Percentiles rank a stretch among this genome's conserved stretches.
Evolutionary conservation across 495 filamentous ascomycete species (phyloP).

Genomic region (Penicillium argentinense): DNA sequence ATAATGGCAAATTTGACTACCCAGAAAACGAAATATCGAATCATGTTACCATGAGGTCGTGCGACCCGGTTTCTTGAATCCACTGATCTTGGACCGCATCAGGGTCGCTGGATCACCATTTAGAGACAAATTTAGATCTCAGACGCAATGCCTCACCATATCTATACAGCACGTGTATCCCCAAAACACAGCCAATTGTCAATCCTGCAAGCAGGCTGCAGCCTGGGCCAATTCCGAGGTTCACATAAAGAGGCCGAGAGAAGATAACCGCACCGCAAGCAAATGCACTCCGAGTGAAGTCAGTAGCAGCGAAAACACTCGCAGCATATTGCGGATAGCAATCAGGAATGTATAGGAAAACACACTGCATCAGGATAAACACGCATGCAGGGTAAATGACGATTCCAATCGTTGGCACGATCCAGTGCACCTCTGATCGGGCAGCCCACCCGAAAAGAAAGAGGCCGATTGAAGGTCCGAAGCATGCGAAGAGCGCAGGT

Average conservation of each 20-base stretch:
- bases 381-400: constrained; percentile 48
- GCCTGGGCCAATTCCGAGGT: constrained; percentile 51
- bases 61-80: no score
- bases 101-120: constrained; percentile 9
- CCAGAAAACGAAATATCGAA: no score
- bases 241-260: constrained; percentile 43
- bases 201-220: constrained; percentile 45
- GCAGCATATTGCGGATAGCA: constrained; percentile 56
- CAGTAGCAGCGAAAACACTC: constrained; percentile 51
- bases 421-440: constrained; percentile 47
- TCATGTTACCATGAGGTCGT: no score
- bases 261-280: constrained; percentile 52
- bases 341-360: constrained; percentile 55
- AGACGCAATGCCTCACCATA: constrained; percentile 36
- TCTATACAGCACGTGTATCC: constrained; percentile 54
- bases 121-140: constrained; percentile 7
- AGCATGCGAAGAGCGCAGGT: constrained; percentile 53
- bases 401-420: constrained; percentile 58
- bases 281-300: constrained; percentile 44
- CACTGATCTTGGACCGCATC: no score
- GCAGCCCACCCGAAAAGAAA: constrained; percentile 66
- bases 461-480: constrained; percentile 54
- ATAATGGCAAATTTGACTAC: no score
- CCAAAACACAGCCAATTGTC: constrained; percentile 41
- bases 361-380: constrained; percentile 54